A percentile compares a stretch with the other conserved stretches of the same genome.
These are phyloP conservation scores for Juncus effusus DNA, from an alignment of 176 grass and related monocot genomes.

Conservation along the genomic window DNA sequence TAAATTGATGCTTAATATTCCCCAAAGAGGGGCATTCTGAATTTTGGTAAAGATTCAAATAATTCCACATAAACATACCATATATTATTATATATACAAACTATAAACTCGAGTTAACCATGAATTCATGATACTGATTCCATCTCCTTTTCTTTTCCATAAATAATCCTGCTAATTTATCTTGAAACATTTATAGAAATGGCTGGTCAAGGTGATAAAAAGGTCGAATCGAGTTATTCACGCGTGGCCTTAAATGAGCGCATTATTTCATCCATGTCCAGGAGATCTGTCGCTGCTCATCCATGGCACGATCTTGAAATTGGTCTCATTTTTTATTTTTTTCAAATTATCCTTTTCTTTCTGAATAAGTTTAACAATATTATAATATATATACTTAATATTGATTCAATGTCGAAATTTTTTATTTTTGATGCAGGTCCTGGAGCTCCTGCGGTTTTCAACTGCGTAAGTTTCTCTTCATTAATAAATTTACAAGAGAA, in stretches of 20 bases:
- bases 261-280: conserved; percentile 84
- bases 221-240: conserved; percentile 33
- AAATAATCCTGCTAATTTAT: conserved; percentile 6
- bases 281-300: conserved; percentile 74
- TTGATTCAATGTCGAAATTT: conserved; percentile 22
- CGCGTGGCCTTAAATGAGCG: conserved; percentile 66
- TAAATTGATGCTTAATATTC: too few species aligned
- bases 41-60: conserved; percentile 13
- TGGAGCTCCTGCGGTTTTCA: conserved; percentile 84
- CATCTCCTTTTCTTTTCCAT: not conserved
- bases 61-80: conserved; percentile 7
- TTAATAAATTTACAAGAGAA: conserved; percentile 1
- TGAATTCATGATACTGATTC: too few species aligned
- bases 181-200: conserved; percentile 44
- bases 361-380: not conserved
- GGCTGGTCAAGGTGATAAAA: conserved; percentile 54
- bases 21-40: not conserved
- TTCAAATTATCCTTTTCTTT: conserved; percentile 4
- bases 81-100: too few species aligned
- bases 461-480: conserved; percentile 72
- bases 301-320: conserved; percentile 98
- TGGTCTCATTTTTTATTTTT: conserved; percentile 43
- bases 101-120: too few species aligned
- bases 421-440: conserved; percentile 56
- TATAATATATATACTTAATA: not conserved